Evolutionary conservation across 257 asterid genomes (phyloP).

Genomic region (Ilex asprella): DNA sequence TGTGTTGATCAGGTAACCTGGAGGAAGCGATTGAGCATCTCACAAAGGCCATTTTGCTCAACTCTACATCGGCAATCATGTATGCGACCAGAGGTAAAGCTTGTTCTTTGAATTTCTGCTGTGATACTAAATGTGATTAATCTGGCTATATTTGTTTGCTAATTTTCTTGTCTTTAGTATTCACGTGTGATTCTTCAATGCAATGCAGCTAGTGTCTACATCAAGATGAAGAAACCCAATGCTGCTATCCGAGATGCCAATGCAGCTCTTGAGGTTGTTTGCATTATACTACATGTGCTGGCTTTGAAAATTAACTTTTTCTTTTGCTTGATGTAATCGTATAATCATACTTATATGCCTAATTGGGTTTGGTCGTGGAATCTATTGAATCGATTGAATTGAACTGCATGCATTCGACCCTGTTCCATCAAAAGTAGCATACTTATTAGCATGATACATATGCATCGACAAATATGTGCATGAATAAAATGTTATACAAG

Average conservation of each 20-base stretch:
- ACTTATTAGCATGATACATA: too few species aligned
- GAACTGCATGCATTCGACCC: too few species aligned
- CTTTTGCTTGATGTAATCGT: too few species aligned
- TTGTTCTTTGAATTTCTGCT: neutral
- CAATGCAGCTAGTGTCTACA: conserved; percentile 66
- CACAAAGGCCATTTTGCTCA: conserved; percentile 71
- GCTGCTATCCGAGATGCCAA: conserved; percentile 95
- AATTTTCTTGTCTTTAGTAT: neutral
- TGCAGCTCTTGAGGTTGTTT: conserved; percentile 84
- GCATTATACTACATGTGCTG: conserved; percentile 5
- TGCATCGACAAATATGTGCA: too few species aligned
- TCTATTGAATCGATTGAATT: too few species aligned
- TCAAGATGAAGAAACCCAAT: conserved; percentile 95
- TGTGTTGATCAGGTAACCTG: conserved; percentile 51
- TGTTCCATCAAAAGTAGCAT: too few species aligned
- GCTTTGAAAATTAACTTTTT: neutral
- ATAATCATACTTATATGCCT: too few species aligned
- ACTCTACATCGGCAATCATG: conserved; percentile 96
- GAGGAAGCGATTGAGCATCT: conserved; percentile 81
- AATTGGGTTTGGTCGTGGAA: too few species aligned
- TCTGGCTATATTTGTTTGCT: too few species aligned
- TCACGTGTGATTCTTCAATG: conserved; percentile 9
- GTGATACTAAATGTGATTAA: too few species aligned
- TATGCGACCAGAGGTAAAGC: conserved; percentile 76
- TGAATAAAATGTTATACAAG: too few species aligned